Percentiles rank a stretch among this genome's conserved stretches.
These are phyloP conservation scores for Wickerhamia fluorescens DNA, from an alignment of 805 yeast species.

Conservation along the genomic window DNA sequence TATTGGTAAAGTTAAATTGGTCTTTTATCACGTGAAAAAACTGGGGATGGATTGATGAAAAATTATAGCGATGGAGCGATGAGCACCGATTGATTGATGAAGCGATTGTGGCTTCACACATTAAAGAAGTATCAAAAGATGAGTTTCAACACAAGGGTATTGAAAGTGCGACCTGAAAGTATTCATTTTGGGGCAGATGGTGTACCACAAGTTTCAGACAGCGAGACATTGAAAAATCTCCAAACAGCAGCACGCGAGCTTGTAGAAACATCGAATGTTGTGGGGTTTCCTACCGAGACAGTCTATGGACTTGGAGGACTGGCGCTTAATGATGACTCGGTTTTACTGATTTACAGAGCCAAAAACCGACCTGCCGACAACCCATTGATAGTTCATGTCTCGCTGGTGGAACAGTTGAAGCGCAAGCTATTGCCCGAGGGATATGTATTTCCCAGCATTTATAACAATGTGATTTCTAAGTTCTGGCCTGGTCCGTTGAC, in stretches of 20 bases:
- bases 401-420: constrained; percentile 67
- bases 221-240: constrained; percentile 45
- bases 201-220: constrained; percentile 43
- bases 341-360: constrained; percentile 71
- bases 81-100: too few species aligned
- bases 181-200: constrained; percentile 43
- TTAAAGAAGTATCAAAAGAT: constrained; percentile 2
- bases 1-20: too few species aligned
- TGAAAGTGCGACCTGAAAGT: constrained; percentile 47
- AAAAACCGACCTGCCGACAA: constrained; percentile 94
- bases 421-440: constrained; percentile 45
- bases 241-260: constrained; percentile 54
- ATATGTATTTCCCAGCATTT: constrained; percentile 58
- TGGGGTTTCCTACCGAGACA: constrained; percentile 96
- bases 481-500: constrained; percentile 98
- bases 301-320: constrained; percentile 95
- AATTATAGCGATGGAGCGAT: too few species aligned
- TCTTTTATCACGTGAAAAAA: too few species aligned
- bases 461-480: constrained; percentile 52
- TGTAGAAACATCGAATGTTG: constrained; percentile 46
- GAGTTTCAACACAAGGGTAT: constrained; percentile 26
- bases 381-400: constrained; percentile 85
- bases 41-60: too few species aligned
- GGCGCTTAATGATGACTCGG: constrained; percentile 67
- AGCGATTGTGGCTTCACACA: too few species aligned